phyloP scores from a whole-genome alignment of 169 alveolate species.

The Miamiensis avidus region DNA sequence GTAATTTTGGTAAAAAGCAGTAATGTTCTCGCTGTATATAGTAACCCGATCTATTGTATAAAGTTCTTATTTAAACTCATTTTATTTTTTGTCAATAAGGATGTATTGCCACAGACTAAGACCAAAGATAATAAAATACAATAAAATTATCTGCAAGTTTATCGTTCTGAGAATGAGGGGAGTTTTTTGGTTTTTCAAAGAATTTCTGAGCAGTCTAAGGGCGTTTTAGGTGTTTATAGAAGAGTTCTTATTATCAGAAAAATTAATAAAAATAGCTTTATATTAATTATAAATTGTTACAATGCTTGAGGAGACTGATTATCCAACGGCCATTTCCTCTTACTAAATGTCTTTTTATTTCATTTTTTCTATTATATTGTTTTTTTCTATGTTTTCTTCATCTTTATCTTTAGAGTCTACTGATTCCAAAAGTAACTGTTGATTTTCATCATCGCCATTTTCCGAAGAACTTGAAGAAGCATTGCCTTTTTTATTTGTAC shows the following conservation, averaged over 20 bases:
- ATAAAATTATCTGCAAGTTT: background rate
- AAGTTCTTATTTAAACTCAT: background rate
- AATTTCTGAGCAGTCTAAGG: background rate
- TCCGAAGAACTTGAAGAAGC: background rate
- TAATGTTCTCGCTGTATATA: background rate
- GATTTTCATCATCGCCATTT: background rate
- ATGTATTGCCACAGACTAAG: constrained; percentile 1
- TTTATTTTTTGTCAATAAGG: background rate
- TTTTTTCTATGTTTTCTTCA: background rate
- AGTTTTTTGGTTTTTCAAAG: constrained; percentile 5
- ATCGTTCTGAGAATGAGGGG: background rate
- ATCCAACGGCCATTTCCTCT: background rate
- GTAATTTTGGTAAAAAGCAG: constrained; percentile 1
- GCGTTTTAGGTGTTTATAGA: constrained; percentile 19
- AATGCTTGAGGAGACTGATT: background rate
- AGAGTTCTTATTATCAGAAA: too few relatives aligned
- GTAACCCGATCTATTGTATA: background rate
- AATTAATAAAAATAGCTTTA: too few relatives aligned
- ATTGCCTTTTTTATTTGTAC: background rate
- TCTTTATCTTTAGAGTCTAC: background rate
- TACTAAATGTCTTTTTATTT: background rate
- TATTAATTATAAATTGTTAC: too few relatives aligned
- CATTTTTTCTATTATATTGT: background rate
- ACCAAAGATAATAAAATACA: background rate
- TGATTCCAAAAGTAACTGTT: background rate